Base-by-base conservation (phyloP, 768 basidiomycete species). In the Lepiota venenata region DNA sequence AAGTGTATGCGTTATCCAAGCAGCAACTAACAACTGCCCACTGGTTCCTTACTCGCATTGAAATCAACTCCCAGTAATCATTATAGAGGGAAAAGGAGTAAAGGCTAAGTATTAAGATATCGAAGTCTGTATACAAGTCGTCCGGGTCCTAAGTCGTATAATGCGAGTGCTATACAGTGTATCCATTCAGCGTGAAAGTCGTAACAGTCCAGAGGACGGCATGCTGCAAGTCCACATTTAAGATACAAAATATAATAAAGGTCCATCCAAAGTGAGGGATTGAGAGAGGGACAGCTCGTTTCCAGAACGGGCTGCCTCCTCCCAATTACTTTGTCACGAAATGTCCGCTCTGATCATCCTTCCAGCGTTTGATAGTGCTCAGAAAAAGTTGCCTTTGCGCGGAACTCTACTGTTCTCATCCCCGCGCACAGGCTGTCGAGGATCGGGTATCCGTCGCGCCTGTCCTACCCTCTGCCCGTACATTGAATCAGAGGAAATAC, bases 381-480 rank as follows among this genome's bases (percentile, higher is more conserved):
- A 66, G 63, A 20, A 81, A 84, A 83, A 83, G 49, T 81, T 74
- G 56, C 69, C 67, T n/a, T 56, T 59, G 42, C 59, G 54, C 25
- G 65, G 60, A 2, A 62, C 56, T 55, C 53, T 61, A 25, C 16
- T 20, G 11, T 25, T 16, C n/a, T 14, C 20, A 15, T 18, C 38
- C 14, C 41, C 45, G 14, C 45, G 52, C 38, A 87, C 74, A 21
- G 88, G 87, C 65, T 85, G 80, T 12, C 87, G 79, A 32, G 85
- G 78, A 59, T 88, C 84, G 7, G 87, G 84, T 43, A 69, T 75
- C 10, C 72, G 75, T 18, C 78, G 77, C 46, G 84, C 83, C 46
- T 74, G 59, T 16, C 88, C 86, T 8, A 86, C 91, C 58, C 83
- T 62, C 64, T 87, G 80, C 55, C 88, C 85, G 67, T 86, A 91